Evolutionary conservation across 257 asterid species (phyloP), one percentile per base, ranked within the genome.

Genomic region (Coffea canephora): DNA sequence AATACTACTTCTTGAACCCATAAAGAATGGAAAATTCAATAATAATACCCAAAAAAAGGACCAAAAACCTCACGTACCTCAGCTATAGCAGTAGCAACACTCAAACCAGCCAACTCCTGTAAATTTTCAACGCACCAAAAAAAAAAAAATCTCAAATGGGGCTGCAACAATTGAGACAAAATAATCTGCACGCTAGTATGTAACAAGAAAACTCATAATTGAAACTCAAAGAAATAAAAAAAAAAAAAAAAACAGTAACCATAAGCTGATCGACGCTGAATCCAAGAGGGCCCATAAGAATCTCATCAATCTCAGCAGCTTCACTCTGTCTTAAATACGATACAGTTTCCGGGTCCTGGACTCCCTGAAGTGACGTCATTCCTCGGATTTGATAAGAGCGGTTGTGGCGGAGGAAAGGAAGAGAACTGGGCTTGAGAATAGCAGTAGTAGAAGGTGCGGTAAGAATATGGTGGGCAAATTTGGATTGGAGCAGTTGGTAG

Each of bases 41-140:
- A 50, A 50, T 11, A 50, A 50, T 50, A 50, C 16, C 55, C 55
- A 1, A 50, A 50, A 1, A 50, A 1, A 6, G 6, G 8, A 50
- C 55, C 0, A 12, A 8, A 50, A 50, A 12, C 15, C 0, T 46
- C 11, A 49, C 6, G 68, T 79, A 91, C 99, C 98, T 95, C 97
- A 3, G 96, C 97, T 67, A 95, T 90, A 52, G 98, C 91, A 80
- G 94, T 69, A 55, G 99, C 98, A 78, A 96, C 99, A 73, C 99
- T 96, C 91, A 96, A 83, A 75, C 99, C 99, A 89, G 98, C 99
- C 91, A 96, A 89, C 82, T 96, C 99, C 98, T 96, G 85, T 82
- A 14, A 77, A 75, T 50, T 46, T 39, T 4, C 43, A 31, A 48
- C 59, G 11, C 66, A 16, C 5, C 48, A 15, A 31, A 18, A 66